These are phyloP conservation scores for Cutaneotrichosporon dermatis DNA, from an alignment of 1,284 basidiomycete genomes.

Conservation along the genomic window DNA sequence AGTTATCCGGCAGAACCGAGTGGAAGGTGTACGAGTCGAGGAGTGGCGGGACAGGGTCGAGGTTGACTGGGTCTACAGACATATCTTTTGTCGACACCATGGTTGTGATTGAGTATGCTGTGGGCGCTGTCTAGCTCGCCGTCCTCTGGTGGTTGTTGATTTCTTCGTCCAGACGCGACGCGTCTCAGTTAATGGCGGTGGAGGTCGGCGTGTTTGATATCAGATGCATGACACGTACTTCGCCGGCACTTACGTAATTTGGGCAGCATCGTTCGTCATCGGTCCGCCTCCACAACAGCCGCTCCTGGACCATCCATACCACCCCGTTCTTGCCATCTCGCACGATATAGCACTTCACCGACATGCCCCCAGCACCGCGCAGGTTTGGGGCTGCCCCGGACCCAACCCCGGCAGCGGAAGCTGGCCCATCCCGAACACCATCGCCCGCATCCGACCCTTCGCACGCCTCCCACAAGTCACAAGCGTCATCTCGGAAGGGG, in stretches of 20 bases:
- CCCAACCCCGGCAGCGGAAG: neutral
- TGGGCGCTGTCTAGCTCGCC: neutral
- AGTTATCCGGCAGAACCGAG: constrained; percentile 62
- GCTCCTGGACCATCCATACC: too few species aligned
- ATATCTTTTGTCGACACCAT: neutral
- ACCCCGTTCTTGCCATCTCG: neutral
- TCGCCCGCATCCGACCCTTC: neutral
- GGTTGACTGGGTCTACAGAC: constrained; percentile 47
- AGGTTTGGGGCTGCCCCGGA: neutral
- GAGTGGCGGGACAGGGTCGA: constrained; percentile 58
- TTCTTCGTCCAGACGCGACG: neutral
- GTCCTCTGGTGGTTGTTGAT: neutral
- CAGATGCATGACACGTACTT: too few species aligned
- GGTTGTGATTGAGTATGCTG: neutral
- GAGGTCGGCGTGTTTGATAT: neutral
- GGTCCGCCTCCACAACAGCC: too few species aligned
- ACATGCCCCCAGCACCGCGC: neutral
- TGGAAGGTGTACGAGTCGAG: constrained; percentile 76
- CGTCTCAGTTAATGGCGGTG: neutral
- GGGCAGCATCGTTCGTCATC: too few species aligned
- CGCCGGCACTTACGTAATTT: too few species aligned
- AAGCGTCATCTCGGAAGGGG: neutral
- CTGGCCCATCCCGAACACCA: neutral
- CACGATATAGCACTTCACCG: neutral
- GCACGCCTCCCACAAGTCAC: neutral